These are phyloP conservation scores for Pythium periplocum DNA, from an alignment of 352 stramenopile species.

Conservation along the genomic window DNA sequence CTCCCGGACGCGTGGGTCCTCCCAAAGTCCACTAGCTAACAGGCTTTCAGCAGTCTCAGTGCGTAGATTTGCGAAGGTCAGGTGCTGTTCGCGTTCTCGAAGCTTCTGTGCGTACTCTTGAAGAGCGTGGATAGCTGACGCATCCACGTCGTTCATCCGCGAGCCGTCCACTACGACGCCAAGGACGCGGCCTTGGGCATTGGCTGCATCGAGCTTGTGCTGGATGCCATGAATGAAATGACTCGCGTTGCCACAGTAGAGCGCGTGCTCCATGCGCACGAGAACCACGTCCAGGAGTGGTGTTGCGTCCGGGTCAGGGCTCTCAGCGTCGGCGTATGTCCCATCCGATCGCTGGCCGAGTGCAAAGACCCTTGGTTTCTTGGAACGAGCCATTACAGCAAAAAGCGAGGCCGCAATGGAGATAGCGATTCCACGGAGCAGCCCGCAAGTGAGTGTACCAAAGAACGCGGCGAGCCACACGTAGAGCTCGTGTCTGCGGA, in stretches of 20 bases:
- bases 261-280: slow-evolving; percentile 53
- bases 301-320: slow-evolving; percentile 10
- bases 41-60: slow-evolving; percentile 17
- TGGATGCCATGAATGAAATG: slow-evolving; percentile 58
- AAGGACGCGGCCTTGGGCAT: slow-evolving; percentile 19
- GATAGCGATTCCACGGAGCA: slow-evolving; percentile 41
- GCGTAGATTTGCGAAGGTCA: slow-evolving; percentile 21
- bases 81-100: slow-evolving; percentile 12
- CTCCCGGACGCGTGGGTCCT: not conserved
- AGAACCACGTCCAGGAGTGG: slow-evolving; percentile 41
- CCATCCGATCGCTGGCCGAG: slow-evolving; percentile 36
- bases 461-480: slow-evolving; percentile 51
- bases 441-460: slow-evolving; percentile 38
- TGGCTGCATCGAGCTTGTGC: slow-evolving; percentile 26
- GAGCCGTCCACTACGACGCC: slow-evolving; percentile 27
- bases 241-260: slow-evolving; percentile 73
- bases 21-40: slow-evolving; percentile 16
- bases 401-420: slow-evolving; percentile 57
- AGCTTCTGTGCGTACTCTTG: slow-evolving; percentile 22
- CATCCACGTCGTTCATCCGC: slow-evolving; percentile 26
- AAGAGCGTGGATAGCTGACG: slow-evolving; percentile 18
- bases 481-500: slow-evolving; percentile 56
- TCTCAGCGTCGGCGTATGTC: slow-evolving; percentile 25
- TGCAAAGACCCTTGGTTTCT: slow-evolving; percentile 37
- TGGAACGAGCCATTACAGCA: slow-evolving; percentile 62